phyloP scores from a whole-genome alignment of 345 rosid species.

The Firmiana major region DNA sequence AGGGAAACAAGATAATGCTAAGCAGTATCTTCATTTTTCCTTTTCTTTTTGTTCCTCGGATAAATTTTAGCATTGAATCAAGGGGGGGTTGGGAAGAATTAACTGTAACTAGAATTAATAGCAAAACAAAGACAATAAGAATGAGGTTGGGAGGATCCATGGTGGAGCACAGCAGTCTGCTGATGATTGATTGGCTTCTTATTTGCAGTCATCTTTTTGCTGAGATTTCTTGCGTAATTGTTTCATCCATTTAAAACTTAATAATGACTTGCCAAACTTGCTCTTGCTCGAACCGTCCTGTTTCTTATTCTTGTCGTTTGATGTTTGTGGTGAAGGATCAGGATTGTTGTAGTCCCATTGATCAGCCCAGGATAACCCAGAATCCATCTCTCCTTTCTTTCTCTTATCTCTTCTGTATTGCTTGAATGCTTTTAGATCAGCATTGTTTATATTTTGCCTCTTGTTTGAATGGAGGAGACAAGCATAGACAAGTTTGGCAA shows the following conservation, averaged over 20 bases:
- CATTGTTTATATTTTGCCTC: neutral
- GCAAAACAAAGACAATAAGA: neutral
- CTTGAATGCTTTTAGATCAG: slow-evolving; percentile 4
- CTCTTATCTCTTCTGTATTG: neutral
- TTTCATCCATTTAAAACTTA: slow-evolving; percentile 34
- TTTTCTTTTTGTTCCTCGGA: neutral
- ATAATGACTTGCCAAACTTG: slow-evolving; percentile 21
- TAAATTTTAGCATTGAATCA: neutral
- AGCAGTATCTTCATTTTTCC: neutral
- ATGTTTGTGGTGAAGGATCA: slow-evolving; percentile 30
- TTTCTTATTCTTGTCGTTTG: slow-evolving; percentile 33
- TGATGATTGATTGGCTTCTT: too few species aligned
- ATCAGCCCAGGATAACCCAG: slow-evolving; percentile 68
- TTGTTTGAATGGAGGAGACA: neutral
- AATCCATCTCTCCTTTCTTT: slow-evolving; percentile 33
- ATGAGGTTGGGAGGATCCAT: neutral
- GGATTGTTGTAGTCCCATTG: slow-evolving; percentile 50
- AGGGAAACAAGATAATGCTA: neutral
- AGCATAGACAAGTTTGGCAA: neutral
- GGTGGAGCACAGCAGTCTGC: neutral
- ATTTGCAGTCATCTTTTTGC: slow-evolving; percentile 2
- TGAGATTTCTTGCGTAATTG: slow-evolving; percentile 30
- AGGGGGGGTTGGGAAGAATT: neutral
- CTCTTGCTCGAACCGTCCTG: slow-evolving; percentile 30
- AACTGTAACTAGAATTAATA: neutral